Evolutionary conservation across 2,329 filamentous ascomycete genomes (phyloP).

Genomic region (Pyrenophora seminiperda): DNA sequence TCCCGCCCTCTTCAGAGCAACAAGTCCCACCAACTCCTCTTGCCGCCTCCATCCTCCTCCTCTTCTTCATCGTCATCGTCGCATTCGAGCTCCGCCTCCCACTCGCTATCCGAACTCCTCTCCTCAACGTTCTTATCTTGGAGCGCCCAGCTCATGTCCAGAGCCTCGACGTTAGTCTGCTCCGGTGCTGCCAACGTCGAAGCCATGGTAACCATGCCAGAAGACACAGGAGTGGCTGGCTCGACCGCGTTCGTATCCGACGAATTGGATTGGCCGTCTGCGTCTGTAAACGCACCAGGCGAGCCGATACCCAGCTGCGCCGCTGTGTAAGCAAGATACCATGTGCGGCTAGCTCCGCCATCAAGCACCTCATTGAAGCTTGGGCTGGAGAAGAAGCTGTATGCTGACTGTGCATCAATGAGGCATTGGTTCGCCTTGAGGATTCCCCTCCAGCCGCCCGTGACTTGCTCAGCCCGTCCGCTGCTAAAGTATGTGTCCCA

Average conservation of each 20-base stretch:
- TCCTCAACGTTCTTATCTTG: slow-evolving; percentile 1
- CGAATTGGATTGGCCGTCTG: too few species aligned
- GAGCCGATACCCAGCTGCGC: slow-evolving; percentile 26
- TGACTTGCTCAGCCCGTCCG: slow-evolving; percentile 67
- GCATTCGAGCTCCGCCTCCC: neutral
- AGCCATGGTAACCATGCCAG: too few species aligned
- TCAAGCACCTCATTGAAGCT: slow-evolving; percentile 76
- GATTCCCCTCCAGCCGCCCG: slow-evolving; percentile 84
- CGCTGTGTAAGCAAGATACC: slow-evolving; percentile 47
- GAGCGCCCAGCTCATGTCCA: neutral
- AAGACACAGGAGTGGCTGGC: too few species aligned
- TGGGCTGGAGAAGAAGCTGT: slow-evolving; percentile 72
- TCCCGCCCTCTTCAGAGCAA: neutral
- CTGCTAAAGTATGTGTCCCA: slow-evolving; percentile 72
- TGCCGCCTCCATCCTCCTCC: neutral
- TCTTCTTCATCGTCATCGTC: neutral
- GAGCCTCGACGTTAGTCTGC: neutral
- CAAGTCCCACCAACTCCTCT: neutral
- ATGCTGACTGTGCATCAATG: slow-evolving; percentile 71
- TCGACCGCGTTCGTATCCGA: too few species aligned
- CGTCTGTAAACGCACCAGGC: too few species aligned
- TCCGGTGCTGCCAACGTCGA: too few species aligned
- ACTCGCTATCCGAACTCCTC: neutral
- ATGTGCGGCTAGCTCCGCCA: slow-evolving; percentile 68
- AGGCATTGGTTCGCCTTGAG: slow-evolving; percentile 83